phyloP scores from a whole-genome alignment of 1,284 basidiomycete genomes.

The Macrocystidia cucumis region DNA sequence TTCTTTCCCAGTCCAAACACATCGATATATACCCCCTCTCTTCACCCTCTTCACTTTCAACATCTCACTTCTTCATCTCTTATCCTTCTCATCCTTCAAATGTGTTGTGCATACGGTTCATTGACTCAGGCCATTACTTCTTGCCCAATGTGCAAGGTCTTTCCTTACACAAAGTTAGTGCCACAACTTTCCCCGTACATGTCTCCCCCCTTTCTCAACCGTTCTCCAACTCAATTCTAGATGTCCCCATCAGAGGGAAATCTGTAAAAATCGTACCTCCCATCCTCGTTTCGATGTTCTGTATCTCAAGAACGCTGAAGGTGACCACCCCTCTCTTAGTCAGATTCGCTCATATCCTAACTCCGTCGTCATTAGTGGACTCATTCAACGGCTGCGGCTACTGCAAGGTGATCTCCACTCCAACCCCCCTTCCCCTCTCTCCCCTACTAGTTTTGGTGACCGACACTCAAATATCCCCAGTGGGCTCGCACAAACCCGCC shows the following conservation, averaged over 20 bases:
- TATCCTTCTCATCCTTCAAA: no score
- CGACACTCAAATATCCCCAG: slow-evolving; percentile 36
- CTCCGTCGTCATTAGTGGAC: slow-evolving; percentile 39
- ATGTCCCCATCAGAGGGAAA: slow-evolving; percentile 66
- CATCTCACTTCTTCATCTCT: slow-evolving; percentile 15
- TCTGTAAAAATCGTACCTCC: slow-evolving; percentile 60
- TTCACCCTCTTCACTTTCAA: slow-evolving; percentile 20
- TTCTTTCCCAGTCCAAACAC: slow-evolving; percentile 37
- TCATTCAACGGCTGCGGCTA: slow-evolving; percentile 79
- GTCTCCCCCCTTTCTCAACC: slow-evolving; percentile 13
- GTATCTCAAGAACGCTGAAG: slow-evolving; percentile 77
- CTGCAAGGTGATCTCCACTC: slow-evolving; percentile 57
- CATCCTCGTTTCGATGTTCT: slow-evolving; percentile 72
- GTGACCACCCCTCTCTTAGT: slow-evolving; percentile 28
- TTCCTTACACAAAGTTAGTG: slow-evolving; percentile 51
- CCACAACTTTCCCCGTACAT: slow-evolving; percentile 10
- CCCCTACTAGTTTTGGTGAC: no score
- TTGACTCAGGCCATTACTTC: slow-evolving; percentile 53
- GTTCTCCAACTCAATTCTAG: no score
- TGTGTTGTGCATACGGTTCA: slow-evolving; percentile 69
- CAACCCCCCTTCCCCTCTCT: slow-evolving; percentile 14
- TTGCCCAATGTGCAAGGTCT: slow-evolving; percentile 80
- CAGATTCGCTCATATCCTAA: slow-evolving; percentile 9
- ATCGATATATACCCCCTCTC: slow-evolving; percentile 35
- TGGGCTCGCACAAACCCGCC: slow-evolving; percentile 58